These are phyloP conservation scores for Aspergillus incahuasiensis DNA, from an alignment of 495 filamentous ascomycete species.

Conservation along the genomic window DNA sequence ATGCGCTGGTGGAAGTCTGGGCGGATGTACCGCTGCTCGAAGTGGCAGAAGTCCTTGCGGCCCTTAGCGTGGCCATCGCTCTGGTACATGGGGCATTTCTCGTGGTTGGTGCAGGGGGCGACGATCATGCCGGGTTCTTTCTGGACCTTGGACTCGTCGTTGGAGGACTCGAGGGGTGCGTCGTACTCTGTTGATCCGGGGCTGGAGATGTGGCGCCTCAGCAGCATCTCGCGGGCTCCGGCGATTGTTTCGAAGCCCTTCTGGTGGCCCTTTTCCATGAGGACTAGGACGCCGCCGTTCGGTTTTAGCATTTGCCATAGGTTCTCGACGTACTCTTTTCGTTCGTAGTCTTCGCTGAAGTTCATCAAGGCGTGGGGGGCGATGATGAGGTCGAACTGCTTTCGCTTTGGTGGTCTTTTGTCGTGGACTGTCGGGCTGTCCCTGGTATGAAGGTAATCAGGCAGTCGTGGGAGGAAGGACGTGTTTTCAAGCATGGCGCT, in stretches of 20 bases:
- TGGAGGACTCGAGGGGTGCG: constrained; percentile 33
- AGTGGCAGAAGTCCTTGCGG: constrained; percentile 87
- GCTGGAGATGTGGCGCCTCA: constrained; percentile 69
- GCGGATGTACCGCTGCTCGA: constrained; percentile 80
- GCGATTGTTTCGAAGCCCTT: constrained; percentile 90
- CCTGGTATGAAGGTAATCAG: constrained; percentile 73
- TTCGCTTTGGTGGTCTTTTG: constrained; percentile 50
- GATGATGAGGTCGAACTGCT: constrained; percentile 85
- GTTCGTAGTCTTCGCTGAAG: constrained; percentile 64
- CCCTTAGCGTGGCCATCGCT: constrained; percentile 60
- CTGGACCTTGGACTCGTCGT: constrained; percentile 28
- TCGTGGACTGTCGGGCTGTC: constrained; percentile 45
- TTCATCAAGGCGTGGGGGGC: constrained; percentile 78
- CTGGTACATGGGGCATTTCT: constrained; percentile 81
- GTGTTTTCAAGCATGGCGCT: constrained; percentile 80
- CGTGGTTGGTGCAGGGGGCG: constrained; percentile 92
- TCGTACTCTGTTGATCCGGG: constrained; percentile 50
- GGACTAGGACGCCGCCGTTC: constrained; percentile 77
- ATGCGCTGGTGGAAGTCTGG: constrained; percentile 79
- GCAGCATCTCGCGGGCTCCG: constrained; percentile 69
- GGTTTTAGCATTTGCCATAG: constrained; percentile 83
- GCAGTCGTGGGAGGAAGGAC: constrained; percentile 84
- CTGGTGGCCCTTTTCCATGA: constrained; percentile 88
- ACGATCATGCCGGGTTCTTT: constrained; percentile 87
- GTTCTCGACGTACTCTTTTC: constrained; percentile 74